Conservation (phyloP, 169 alveolate species). For the Plasmodium gaboni region DNA sequence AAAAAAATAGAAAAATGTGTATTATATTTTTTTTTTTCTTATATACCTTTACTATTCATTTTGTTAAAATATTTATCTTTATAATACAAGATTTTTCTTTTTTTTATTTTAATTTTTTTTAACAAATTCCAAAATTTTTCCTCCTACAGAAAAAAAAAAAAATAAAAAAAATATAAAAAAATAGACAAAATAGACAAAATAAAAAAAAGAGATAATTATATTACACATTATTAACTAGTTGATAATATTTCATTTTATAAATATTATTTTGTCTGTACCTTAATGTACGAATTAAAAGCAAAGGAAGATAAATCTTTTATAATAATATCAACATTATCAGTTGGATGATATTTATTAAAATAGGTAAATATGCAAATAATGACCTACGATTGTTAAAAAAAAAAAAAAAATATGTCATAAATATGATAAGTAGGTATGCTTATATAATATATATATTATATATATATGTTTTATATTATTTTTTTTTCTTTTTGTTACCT, state of each 20-base stretch:
- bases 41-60: constrained; percentile 17
- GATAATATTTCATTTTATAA: neutral
- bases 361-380: constrained; percentile 61
- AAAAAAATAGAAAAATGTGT: too few species aligned
- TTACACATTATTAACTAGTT: neutral
- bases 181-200: neutral
- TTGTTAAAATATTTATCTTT: constrained; percentile 48
- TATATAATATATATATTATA: too few species aligned
- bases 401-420: neutral
- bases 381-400: constrained; percentile 12
- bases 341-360: constrained; percentile 37
- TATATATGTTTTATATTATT: too few species aligned
- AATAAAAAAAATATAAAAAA: neutral
- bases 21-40: too few species aligned
- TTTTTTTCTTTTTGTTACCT: constrained; percentile 23
- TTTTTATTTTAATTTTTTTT: constrained; percentile 55
- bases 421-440: neutral
- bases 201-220: neutral
- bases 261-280: constrained; percentile 3
- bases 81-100: constrained; percentile 51
- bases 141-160: constrained; percentile 17
- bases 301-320: constrained; percentile 54
- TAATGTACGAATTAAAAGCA: constrained; percentile 43
- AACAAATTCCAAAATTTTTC: constrained; percentile 57
- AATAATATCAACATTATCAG: constrained; percentile 57